These are phyloP conservation scores for Paxillus involutus DNA, from an alignment of 768 basidiomycete genomes.

Conservation along the genomic window DNA sequence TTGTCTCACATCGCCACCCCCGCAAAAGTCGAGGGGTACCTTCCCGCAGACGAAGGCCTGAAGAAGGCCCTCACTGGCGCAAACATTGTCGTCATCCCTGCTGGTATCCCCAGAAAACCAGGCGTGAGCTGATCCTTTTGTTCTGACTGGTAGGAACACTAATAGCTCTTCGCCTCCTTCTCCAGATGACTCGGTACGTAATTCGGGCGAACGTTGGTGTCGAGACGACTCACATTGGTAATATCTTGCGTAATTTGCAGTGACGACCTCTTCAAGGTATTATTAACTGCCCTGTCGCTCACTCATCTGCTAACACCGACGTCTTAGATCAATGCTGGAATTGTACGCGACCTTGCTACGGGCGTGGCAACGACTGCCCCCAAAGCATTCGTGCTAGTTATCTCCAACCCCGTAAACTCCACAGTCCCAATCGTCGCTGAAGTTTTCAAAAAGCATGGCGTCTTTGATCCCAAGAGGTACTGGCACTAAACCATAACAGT, in stretches of 20 bases:
- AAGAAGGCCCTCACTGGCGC: slow-evolving; percentile 83
- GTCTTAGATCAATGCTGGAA: slow-evolving; percentile 94
- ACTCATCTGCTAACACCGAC: slow-evolving; percentile 2
- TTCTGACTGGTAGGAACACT: not conserved
- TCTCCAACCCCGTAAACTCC: slow-evolving; percentile 99
- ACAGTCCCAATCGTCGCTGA: slow-evolving; percentile 97
- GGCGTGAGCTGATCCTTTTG: slow-evolving; percentile 54
- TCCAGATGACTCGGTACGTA: slow-evolving; percentile 52
- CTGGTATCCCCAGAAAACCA: slow-evolving; percentile 94
- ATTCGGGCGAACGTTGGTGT: not conserved
- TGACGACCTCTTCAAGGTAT: slow-evolving; percentile 94
- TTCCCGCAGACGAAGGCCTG: slow-evolving; percentile 78
- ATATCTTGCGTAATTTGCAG: slow-evolving; percentile 37
- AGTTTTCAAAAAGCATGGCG: slow-evolving; percentile 89
- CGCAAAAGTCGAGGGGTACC: slow-evolving; percentile 80
- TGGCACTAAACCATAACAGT: slow-evolving; percentile 7
- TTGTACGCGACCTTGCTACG: slow-evolving; percentile 89
- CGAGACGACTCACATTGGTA: slow-evolving; percentile 8
- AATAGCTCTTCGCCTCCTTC: not conserved
- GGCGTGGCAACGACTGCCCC: slow-evolving; percentile 83
- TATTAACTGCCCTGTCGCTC: slow-evolving; percentile 5
- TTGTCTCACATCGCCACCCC: slow-evolving; percentile 91
- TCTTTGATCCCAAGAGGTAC: slow-evolving; percentile 90
- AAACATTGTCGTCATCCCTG: slow-evolving; percentile 91
- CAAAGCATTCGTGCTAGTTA: slow-evolving; percentile 92